Conservation (phyloP, 179 eudicot genomes). For the Patellifolia procumbens region DNA sequence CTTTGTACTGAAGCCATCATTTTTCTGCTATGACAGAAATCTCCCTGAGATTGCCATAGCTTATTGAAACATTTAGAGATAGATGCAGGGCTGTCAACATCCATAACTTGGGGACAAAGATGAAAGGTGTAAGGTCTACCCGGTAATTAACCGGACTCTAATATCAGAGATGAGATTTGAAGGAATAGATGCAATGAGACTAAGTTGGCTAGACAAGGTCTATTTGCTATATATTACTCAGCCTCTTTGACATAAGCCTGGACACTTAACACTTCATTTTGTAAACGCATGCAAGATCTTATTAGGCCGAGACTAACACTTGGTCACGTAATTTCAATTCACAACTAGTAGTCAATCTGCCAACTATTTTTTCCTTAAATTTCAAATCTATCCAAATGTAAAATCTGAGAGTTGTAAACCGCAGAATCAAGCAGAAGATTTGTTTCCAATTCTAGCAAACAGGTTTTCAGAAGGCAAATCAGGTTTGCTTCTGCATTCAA, state of each 20-base stretch:
- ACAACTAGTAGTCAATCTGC: background rate
- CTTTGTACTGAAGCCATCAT: too few species aligned
- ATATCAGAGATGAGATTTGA: too few species aligned
- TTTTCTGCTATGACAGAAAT: constrained; percentile 6
- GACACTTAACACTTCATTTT: background rate
- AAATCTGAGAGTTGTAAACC: background rate
- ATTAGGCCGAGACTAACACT: background rate
- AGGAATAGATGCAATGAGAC: too few species aligned
- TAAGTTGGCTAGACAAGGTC: too few species aligned
- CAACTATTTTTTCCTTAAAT: background rate
- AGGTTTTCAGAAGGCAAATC: constrained; percentile 1
- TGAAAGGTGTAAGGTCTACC: background rate
- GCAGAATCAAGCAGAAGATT: background rate
- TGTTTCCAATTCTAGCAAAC: background rate
- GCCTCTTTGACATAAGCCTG: constrained; percentile 2
- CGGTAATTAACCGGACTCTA: too few species aligned
- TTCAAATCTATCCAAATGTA: background rate
- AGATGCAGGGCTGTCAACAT: background rate
- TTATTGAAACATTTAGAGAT: background rate
- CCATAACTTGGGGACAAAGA: background rate
- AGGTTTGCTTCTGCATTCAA: background rate
- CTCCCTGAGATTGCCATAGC: background rate
- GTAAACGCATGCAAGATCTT: background rate
- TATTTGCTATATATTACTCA: too few species aligned
- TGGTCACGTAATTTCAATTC: background rate